Evolutionary conservation across 331 rosid species (phyloP).

Genomic region (Spiraea crenata): DNA sequence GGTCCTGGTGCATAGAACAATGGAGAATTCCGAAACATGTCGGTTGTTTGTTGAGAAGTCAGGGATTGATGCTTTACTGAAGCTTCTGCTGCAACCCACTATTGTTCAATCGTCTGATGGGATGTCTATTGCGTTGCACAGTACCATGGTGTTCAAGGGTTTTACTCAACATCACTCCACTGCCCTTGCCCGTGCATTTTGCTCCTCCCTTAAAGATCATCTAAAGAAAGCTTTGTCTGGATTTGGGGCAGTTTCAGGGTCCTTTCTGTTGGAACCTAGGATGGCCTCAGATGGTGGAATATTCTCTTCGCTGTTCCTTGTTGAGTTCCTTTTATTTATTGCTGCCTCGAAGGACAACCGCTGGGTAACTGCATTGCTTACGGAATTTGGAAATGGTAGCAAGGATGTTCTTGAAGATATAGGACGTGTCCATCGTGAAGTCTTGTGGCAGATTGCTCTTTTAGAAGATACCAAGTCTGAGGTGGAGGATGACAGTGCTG

Average conservation of each 20-base stretch:
- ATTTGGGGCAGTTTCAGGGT: constrained; percentile 56
- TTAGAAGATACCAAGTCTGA: constrained; percentile 81
- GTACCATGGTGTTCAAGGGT: constrained; percentile 98
- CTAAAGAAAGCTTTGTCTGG: constrained; percentile 78
- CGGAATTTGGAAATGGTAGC: constrained; percentile 86
- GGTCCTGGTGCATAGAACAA: constrained; percentile 93
- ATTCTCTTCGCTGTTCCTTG: constrained; percentile 75
- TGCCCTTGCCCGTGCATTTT: constrained; percentile 82
- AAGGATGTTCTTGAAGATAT: constrained; percentile 91
- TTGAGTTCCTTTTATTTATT: constrained; percentile 93
- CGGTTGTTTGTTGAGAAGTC: constrained; percentile 94
- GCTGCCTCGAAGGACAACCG: constrained; percentile 98
- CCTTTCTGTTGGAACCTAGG: constrained; percentile 70
- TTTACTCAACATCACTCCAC: constrained; percentile 95
- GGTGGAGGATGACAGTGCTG: constrained; percentile 56
- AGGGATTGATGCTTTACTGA: constrained; percentile 86
- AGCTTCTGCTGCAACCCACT: constrained; percentile 69
- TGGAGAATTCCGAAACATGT: constrained; percentile 96
- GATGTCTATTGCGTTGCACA: constrained; percentile 93
- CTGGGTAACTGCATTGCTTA: constrained; percentile 85
- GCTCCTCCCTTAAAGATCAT: constrained; percentile 77
- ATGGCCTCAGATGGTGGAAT: constrained; percentile 59
- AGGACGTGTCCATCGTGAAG: constrained; percentile 82
- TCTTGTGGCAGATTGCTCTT: constrained; percentile 89
- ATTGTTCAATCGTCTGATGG: constrained; percentile 95